Evolutionary conservation across 2,329 filamentous ascomycete genomes (phyloP).

Genomic region (Colletotrichum camelliae): DNA sequence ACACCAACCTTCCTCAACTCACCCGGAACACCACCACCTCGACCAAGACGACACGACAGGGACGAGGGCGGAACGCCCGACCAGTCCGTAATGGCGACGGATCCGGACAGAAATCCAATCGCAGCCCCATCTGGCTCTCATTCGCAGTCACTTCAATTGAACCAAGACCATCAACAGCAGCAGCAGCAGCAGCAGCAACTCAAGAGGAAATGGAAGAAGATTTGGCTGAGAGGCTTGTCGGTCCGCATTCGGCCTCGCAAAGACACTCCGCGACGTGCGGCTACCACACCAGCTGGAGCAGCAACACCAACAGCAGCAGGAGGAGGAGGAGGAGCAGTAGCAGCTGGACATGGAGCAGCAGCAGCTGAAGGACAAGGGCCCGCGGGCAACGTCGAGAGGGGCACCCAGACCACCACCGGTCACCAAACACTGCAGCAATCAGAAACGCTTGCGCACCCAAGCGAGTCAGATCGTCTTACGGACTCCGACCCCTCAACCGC

Average conservation of each 20-base stretch:
- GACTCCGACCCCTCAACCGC: slow-evolving; percentile 7
- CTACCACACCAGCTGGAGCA: not conserved
- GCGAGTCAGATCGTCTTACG: not conserved
- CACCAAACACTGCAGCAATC: slow-evolving; percentile 3
- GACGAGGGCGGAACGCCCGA: slow-evolving; percentile 7
- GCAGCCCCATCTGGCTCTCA: not conserved
- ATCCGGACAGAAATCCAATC: not conserved
- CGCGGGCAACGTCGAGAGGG: not conserved
- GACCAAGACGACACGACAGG: not conserved
- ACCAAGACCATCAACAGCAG: not conserved
- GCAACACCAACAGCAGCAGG: not conserved
- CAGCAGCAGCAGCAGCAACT: slow-evolving; percentile 2
- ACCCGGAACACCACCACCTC: not conserved
- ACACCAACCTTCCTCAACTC: not conserved
- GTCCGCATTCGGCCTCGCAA: slow-evolving; percentile 18
- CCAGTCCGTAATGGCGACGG: slow-evolving; percentile 7
- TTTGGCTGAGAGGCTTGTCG: slow-evolving; percentile 7
- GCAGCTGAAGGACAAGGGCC: not conserved
- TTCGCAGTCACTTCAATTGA: not conserved
- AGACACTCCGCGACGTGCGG: not conserved
- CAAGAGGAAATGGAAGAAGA: slow-evolving; percentile 15
- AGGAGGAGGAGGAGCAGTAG: not conserved
- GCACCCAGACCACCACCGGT: slow-evolving; percentile 5
- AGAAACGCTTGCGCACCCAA: not conserved
- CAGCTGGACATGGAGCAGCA: not conserved